Base-by-base conservation (phyloP, 495 filamentous ascomycete species). In the Jackrogersella multiformis region DNA sequence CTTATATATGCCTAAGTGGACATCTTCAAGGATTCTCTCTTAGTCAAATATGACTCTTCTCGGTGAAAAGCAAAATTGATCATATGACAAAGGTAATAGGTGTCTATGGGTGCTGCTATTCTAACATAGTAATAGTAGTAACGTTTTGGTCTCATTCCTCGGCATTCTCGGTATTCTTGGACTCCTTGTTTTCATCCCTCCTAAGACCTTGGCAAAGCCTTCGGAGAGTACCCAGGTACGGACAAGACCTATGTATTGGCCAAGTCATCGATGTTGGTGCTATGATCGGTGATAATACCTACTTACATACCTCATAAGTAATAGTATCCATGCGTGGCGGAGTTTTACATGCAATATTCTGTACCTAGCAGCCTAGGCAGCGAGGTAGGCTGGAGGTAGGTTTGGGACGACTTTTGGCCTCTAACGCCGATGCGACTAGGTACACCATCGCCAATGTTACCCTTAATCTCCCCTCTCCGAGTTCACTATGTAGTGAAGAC, bases 141-240 rank as follows among this genome's bases (percentile, higher is more conserved):
- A 44, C 26, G 18, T 52, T 35, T 56, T 32, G 39, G 39, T 13
- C 16, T 38, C 13, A 32, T 56, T 32, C 46, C 52, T 51, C 13
- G 51, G n/a, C n/a, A n/a, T n/a, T n/a, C n/a, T n/a, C n/a, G n/a
- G 18, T 48, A 5, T 45, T 42, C 34, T 49, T 57, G 18, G 46
- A 32, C 13, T 45, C 9, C 26, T 49, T 5, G 24, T 30, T 35
- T 56, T 35, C 16, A 20, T 15, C 9, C 36, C 20, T 36, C 36
- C 45, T 36, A 58, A 64, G 44, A 12, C 23, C 62, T 66, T 66
- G 62, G 62, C 62, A 32, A 53, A 16, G 23, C 46, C 16, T 41
- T 7, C n/a, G 26, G 4, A 30, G 26, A 4, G 26, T 30, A 30
- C n/a, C n/a, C n/a, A n/a, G n/a, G n/a, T n/a, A n/a, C n/a, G n/a